Conservation (phyloP, 202 grass and related monocot genomes). For the Setaria viridis region DNA sequence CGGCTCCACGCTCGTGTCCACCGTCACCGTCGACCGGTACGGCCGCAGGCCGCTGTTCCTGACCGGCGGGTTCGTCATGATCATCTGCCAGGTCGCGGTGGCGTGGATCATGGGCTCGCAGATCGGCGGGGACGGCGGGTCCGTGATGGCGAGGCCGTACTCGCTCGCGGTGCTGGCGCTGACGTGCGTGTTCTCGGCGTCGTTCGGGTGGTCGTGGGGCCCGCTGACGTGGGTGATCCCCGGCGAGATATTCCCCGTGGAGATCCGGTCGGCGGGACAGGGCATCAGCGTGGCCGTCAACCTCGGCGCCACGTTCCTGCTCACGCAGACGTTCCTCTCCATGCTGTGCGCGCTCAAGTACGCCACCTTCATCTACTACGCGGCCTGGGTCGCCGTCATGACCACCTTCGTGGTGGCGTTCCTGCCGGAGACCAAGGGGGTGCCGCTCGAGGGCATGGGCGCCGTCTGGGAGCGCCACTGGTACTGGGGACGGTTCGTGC, state of each 20-base stretch:
- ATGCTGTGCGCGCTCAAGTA: conserved; percentile 71
- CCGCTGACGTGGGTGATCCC: conserved; percentile 80
- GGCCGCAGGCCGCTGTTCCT: conserved; percentile 66
- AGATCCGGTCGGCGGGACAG: conserved; percentile 78
- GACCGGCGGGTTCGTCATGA: conserved; percentile 59
- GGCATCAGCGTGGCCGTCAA: conserved; percentile 71
- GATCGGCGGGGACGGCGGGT: conserved; percentile 39
- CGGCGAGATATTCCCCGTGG: conserved; percentile 83
- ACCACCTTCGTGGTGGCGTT: conserved; percentile 60
- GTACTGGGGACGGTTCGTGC: conserved; percentile 73
- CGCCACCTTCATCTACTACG: conserved; percentile 72
- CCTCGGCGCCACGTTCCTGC: conserved; percentile 70
- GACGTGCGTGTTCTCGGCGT: conserved; percentile 64
- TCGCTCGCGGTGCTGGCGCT: conserved; percentile 69
- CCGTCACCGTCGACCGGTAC: conserved; percentile 56
- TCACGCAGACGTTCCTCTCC: conserved; percentile 77
- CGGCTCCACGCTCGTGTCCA: conserved; percentile 57
- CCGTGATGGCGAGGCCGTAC: conserved; percentile 49
- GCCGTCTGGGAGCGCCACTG: conserved; percentile 66
- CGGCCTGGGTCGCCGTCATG: conserved; percentile 65
- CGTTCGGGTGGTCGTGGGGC: conserved; percentile 83
- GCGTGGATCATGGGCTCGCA: conserved; percentile 71
- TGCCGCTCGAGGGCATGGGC: conserved; percentile 69
- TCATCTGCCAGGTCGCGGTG: conserved; percentile 57
- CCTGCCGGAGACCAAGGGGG: conserved; percentile 76